phyloP scores from a whole-genome alignment of 164 flowering plant genomes.

The Buxus sempervirens region DNA sequence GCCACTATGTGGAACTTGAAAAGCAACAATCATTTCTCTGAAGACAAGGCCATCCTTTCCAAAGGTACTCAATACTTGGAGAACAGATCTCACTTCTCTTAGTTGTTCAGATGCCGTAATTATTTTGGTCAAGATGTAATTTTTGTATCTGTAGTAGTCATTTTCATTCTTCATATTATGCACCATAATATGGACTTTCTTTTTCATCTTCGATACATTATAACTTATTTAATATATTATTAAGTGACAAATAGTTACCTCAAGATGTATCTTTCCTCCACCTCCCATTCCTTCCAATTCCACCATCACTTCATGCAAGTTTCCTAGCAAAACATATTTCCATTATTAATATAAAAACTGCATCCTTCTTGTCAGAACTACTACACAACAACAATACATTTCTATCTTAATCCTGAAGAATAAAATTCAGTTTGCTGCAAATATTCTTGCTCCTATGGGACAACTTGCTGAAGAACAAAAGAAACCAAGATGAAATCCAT shows the following conservation, averaged over 20 bases:
- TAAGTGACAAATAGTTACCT: slow-evolving; percentile 44
- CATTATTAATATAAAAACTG: neutral
- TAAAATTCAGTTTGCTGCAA: neutral
- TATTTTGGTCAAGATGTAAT: too few relatives aligned
- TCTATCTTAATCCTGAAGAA: neutral
- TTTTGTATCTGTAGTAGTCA: too few relatives aligned
- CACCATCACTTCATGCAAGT: slow-evolving; percentile 65
- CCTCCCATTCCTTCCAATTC: slow-evolving; percentile 97
- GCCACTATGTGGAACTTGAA: too few relatives aligned
- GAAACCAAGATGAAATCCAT: neutral
- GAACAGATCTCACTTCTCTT: too few relatives aligned
- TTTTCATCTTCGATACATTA: neutral
- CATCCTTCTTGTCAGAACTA: neutral
- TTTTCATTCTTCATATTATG: too few relatives aligned
- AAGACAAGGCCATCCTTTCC: too few relatives aligned
- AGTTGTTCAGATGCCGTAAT: too few relatives aligned
- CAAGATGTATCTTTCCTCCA: slow-evolving; percentile 85
- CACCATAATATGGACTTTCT: too few relatives aligned
- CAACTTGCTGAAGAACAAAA: neutral
- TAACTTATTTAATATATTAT: neutral
- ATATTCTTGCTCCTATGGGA: too few relatives aligned
- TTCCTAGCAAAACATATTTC: slow-evolving; percentile 44
- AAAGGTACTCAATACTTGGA: too few relatives aligned
- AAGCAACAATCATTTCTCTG: too few relatives aligned
- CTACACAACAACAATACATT: neutral